A percentile compares a stretch with the other conserved stretches of the same genome.
Evolutionary conservation across 1,284 basidiomycete species (phyloP).

Genomic region (Cryptococcus sp.): DNA sequence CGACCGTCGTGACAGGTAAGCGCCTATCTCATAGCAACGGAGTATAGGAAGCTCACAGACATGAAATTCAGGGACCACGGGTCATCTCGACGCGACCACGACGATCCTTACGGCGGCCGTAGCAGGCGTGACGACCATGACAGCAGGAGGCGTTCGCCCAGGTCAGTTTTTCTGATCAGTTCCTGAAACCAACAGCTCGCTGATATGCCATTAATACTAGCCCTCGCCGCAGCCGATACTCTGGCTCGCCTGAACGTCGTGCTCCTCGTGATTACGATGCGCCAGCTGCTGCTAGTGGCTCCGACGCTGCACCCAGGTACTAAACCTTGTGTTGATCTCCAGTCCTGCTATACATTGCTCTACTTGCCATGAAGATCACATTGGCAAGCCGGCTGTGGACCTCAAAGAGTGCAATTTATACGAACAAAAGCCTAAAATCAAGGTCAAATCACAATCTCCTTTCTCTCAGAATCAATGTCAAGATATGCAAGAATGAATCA

Average conservation of each 20-base stretch:
- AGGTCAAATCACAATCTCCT: no score
- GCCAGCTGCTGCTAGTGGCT: constrained; percentile 1
- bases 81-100: constrained; percentile 21
- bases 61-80: neutral
- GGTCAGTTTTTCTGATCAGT: constrained; percentile 16
- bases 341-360: neutral
- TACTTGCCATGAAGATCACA: no score
- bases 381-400: no score
- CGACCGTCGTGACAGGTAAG: constrained; percentile 39
- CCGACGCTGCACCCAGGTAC: constrained; percentile 21
- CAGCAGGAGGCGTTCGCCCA: constrained; percentile 22
- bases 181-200: neutral
- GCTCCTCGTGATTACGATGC: constrained; percentile 23
- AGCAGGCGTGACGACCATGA: constrained; percentile 33
- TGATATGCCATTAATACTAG: neutral
- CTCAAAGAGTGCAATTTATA: no score
- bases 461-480: no score
- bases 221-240: constrained; percentile 33
- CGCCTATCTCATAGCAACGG: neutral
- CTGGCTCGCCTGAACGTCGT: constrained; percentile 42
- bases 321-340: constrained; percentile 7
- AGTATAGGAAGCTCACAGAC: neutral
- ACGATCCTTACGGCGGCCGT: constrained; percentile 39
- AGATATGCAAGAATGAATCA: no score
- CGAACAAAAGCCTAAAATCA: no score